Percentiles rank a stretch among this genome's conserved stretches.
phyloP scores from a whole-genome alignment of 225 moss, liverwort and hornwort species.

The Climacium dendroides region DNA sequence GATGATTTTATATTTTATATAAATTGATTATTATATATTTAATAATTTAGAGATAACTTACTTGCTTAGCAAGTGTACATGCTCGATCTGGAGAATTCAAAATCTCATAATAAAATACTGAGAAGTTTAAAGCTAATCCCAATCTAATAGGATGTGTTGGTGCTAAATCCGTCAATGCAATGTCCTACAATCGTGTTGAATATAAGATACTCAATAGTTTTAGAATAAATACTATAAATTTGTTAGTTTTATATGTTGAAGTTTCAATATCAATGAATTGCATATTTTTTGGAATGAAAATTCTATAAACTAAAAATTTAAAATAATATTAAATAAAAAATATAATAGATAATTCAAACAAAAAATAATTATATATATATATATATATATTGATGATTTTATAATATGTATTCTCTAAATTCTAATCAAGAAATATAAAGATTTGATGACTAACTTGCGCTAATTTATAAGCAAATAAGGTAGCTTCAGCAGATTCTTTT shows the following conservation, averaged over 20 bases:
- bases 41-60: neutral
- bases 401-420: rapidly evolving
- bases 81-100: conserved; percentile 50
- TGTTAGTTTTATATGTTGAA: neutral
- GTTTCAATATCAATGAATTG: neutral
- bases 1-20: neutral
- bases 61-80: conserved; percentile 49
- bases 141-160: conserved; percentile 53
- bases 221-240: neutral
- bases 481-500: conserved; percentile 54
- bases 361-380: no score
- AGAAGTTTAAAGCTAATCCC: conserved; percentile 52
- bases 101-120: conserved; percentile 53
- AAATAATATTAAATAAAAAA: no score
- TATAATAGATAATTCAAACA: neutral
- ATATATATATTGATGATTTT: no score
- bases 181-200: conserved; percentile 4
- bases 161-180: conserved; percentile 37
- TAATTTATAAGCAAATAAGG: conserved; percentile 35
- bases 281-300: neutral
- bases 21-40: neutral
- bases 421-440: neutral
- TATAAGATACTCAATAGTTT: neutral
- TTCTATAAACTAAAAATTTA: neutral
- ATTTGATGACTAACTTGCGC: conserved; percentile 18